A percentile compares a stretch with the other conserved stretches of the same genome.
Evolutionary conservation across 306 rosid species (phyloP).

Genomic region (Cucurbita argyrosperma): DNA sequence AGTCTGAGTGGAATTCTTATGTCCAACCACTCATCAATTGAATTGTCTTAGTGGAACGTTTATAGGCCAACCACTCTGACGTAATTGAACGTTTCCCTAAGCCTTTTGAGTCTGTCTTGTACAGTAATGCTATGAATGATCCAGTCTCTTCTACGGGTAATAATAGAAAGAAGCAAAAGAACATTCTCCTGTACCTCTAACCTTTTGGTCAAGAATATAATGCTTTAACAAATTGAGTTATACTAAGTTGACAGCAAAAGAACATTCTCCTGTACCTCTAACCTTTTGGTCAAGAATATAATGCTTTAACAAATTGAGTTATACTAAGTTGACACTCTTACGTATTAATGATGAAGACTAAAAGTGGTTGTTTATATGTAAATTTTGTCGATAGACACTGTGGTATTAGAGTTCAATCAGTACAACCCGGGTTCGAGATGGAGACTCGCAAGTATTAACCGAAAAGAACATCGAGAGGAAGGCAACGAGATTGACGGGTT

Average conservation of each 20-base stretch:
- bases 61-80: slow-evolving; percentile 11
- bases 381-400: slow-evolving; percentile 33
- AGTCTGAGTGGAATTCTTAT: slow-evolving; percentile 59
- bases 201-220: no score
- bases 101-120: slow-evolving; percentile 6
- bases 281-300: no score
- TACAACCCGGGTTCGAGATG: slow-evolving; percentile 69
- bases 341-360: not conserved
- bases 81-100: slow-evolving; percentile 17
- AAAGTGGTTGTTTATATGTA: not conserved
- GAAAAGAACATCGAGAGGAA: slow-evolving; percentile 71
- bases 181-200: no score
- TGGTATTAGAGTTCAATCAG: slow-evolving; percentile 89
- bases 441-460: slow-evolving; percentile 40
- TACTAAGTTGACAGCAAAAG: no score
- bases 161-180: no score
- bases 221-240: no score
- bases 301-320: no score
- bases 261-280: no score
- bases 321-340: no score
- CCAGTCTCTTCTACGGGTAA: no score
- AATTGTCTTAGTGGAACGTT: not conserved
- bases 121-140: no score
- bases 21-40: slow-evolving; percentile 29
- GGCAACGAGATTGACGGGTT: slow-evolving; percentile 83